Percentiles rank a stretch among this genome's conserved stretches.
Conservation (phyloP, 495 filamentous ascomycete genomes). For the Paragyromitra xinjiangensis region DNA sequence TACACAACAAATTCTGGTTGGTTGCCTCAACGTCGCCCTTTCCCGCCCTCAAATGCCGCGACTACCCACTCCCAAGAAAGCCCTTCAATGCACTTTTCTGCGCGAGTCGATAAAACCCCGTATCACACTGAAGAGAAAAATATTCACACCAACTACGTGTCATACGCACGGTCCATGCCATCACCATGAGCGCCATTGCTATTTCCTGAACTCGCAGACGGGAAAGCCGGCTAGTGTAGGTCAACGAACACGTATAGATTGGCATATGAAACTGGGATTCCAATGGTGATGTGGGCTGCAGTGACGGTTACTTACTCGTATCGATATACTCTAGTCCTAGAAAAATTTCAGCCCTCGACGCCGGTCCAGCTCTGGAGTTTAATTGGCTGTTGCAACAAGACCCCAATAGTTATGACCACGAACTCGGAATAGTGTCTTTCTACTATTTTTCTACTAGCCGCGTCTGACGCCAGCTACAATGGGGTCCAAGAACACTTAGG, state of each 20-base stretch:
- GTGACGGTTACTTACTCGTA: constrained; percentile 13
- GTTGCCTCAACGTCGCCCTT: constrained; percentile 43
- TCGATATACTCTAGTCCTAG: constrained; percentile 1
- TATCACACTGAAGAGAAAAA: neutral
- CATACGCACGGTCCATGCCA: neutral
- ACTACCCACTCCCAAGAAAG: constrained; percentile 11
- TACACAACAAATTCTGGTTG: constrained; percentile 33
- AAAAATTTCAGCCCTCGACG: constrained; percentile 2
- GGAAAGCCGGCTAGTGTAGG: neutral
- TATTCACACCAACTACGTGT: neutral
- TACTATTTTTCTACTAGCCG: constrained; percentile 40
- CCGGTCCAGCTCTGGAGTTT: constrained; percentile 6
- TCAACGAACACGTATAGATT: constrained; percentile 7
- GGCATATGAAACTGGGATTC: neutral
- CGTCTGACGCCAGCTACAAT: constrained; percentile 42
- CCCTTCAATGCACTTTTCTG: neutral
- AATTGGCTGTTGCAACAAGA: constrained; percentile 42
- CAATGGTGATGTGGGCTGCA: neutral
- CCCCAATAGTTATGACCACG: neutral
- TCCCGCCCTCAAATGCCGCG: constrained; percentile 47
- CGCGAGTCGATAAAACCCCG: neutral
- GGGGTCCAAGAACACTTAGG: constrained; percentile 22
- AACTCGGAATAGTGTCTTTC: constrained; percentile 32
- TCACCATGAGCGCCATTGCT: neutral
- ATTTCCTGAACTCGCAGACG: neutral